Percentiles rank a stretch among this genome's conserved stretches.
Conservation (phyloP, 352 stramenopile species). For the Phytophthora quininea region DNA sequence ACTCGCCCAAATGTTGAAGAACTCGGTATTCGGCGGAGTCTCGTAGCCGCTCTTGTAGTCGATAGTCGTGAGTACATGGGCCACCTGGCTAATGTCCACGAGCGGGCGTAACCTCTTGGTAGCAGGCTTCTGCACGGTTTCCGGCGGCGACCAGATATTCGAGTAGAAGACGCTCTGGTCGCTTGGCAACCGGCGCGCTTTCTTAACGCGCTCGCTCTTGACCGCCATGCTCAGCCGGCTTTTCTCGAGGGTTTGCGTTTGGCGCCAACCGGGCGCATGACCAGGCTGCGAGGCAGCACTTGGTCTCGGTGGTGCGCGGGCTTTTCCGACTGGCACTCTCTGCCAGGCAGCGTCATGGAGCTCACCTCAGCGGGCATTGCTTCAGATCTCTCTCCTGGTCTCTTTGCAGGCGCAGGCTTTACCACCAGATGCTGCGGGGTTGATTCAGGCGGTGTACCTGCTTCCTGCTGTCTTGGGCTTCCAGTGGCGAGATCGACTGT, state of each 20-base stretch:
- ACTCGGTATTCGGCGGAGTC: constrained; percentile 25
- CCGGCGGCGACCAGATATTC: constrained; percentile 72
- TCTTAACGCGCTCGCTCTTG: constrained; percentile 51
- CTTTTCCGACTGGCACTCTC: constrained; percentile 31
- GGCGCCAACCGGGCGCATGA: constrained; percentile 21
- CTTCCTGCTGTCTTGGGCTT: neutral
- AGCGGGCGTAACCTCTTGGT: constrained; percentile 42
- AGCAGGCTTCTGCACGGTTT: constrained; percentile 18
- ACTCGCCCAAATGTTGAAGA: constrained; percentile 65
- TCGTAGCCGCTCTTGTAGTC: constrained; percentile 79
- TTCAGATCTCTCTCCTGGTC: constrained; percentile 26
- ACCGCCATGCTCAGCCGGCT: constrained; percentile 49
- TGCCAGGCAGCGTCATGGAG: constrained; percentile 25
- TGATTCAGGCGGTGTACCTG: neutral
- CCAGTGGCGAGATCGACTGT: constrained; percentile 15
- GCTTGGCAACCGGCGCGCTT: constrained; percentile 36
- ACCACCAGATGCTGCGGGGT: constrained; percentile 20
- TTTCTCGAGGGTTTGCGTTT: constrained; percentile 67
- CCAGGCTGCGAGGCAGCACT: constrained; percentile 30
- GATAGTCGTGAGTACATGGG: constrained; percentile 74
- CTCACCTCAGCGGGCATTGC: constrained; percentile 37
- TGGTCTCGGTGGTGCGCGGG: constrained; percentile 22
- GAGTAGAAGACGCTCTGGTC: constrained; percentile 84
- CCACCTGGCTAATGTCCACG: constrained; percentile 83
- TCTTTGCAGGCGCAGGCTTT: constrained; percentile 13